A percentile compares a stretch with the other conserved stretches of the same genome.
Conservation (phyloP, 2,329 filamentous ascomycete genomes). For the Penicillium sp. region DNA sequence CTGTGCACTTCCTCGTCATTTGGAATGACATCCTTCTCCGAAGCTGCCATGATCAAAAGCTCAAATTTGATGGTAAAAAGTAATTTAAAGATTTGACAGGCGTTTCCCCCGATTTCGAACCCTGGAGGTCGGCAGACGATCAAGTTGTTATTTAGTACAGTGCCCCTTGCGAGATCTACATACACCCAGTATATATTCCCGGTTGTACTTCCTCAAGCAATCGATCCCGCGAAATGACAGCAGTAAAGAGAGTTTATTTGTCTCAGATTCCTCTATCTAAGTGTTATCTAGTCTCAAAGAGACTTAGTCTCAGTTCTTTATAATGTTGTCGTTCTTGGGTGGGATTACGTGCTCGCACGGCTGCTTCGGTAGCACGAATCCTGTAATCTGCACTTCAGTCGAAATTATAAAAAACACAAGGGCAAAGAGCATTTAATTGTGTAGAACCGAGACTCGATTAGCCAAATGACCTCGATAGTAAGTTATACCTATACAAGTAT, state of each 20-base stretch:
- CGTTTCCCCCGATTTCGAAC: too few species aligned
- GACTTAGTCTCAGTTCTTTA: not conserved
- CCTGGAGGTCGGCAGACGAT: too few species aligned
- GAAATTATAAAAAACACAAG: not conserved
- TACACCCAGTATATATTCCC: not conserved
- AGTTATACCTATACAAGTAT: too few species aligned
- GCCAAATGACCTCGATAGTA: too few species aligned
- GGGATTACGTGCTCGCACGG: conserved; percentile 38
- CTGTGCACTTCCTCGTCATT: conserved; percentile 22
- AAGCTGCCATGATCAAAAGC: conserved; percentile 12
- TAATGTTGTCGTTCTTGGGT: conserved; percentile 28
- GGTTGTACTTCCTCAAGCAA: not conserved
- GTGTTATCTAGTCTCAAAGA: not conserved
- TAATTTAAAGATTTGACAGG: too few species aligned
- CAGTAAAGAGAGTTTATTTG: conserved; percentile 1
- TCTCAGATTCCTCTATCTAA: not conserved
- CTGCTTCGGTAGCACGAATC: conserved; percentile 2
- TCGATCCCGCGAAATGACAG: conserved; percentile 16
- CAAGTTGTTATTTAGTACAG: not conserved
- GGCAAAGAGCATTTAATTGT: too few species aligned
- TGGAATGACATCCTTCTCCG: conserved; percentile 16
- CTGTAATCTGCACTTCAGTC: not conserved
- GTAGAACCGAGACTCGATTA: too few species aligned
- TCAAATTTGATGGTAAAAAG: not conserved
- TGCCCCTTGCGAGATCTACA: conserved; percentile 5